phyloP scores from a whole-genome alignment of 2,329 filamentous ascomycete species.

The Aureobasidium pullulans region DNA sequence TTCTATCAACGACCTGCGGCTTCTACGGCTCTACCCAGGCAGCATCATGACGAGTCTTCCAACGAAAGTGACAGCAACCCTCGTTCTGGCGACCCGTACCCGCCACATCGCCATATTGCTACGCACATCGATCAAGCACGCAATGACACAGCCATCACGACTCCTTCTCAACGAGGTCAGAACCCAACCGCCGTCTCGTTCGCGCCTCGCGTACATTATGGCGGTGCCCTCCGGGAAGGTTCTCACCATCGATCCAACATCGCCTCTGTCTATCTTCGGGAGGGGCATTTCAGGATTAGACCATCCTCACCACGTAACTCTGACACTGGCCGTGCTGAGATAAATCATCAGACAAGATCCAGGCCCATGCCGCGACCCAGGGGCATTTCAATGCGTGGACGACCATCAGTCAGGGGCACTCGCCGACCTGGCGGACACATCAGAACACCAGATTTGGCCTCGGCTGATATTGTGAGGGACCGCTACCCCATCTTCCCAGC shows the following conservation, averaged over 20 bases:
- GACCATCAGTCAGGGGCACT: background rate
- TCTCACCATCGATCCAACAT: background rate
- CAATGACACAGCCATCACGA: background rate
- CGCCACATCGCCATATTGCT: background rate
- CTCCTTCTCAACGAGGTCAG: background rate
- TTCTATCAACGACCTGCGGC: background rate
- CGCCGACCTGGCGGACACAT: background rate
- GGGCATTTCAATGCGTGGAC: conserved; percentile 14
- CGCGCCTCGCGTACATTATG: conserved; percentile 17
- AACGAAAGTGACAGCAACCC: too few species aligned
- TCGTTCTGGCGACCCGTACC: background rate
- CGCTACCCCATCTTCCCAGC: background rate
- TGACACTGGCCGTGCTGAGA: background rate
- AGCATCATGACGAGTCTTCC: background rate
- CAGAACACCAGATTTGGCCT: background rate
- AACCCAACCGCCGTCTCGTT: conserved; percentile 2
- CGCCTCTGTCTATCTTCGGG: conserved; percentile 11
- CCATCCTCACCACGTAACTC: background rate
- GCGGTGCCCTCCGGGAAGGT: conserved; percentile 9
- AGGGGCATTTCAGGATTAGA: conserved; percentile 5
- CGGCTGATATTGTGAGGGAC: background rate
- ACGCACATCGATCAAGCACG: background rate
- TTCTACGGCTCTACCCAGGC: background rate
- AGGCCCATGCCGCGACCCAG: conserved; percentile 3
- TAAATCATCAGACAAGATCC: background rate